phyloP scores from a whole-genome alignment of 202 grass and related monocot genomes.

The Elaeis oleifera region DNA sequence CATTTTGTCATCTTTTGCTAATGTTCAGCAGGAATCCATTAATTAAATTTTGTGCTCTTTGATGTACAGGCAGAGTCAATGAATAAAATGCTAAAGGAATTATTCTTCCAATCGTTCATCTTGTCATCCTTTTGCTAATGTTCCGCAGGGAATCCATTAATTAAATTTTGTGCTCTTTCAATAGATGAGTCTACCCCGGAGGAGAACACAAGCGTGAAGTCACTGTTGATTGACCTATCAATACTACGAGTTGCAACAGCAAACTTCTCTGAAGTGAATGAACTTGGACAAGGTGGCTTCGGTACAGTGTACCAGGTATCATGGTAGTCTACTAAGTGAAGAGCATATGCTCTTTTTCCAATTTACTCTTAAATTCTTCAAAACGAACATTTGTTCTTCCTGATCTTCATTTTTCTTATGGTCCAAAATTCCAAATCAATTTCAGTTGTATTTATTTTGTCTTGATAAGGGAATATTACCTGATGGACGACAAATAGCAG shows the following conservation, averaged over 20 bases:
- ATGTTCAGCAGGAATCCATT: not conserved
- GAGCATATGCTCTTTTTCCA: no score
- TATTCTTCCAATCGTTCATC: no score
- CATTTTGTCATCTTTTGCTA: not conserved
- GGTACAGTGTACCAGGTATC: constrained; percentile 43
- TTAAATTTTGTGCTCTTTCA: no score
- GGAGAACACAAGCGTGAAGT: not conserved
- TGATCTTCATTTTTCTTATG: not conserved
- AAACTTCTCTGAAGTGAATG: constrained; percentile 40
- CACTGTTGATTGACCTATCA: constrained; percentile 11
- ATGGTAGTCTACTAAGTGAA: no score
- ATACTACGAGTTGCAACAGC: constrained; percentile 30
- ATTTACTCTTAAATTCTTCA: no score
- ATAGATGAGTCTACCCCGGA: not conserved
- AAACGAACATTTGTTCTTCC: no score
- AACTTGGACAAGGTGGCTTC: constrained; percentile 48
- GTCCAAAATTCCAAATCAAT: not conserved
- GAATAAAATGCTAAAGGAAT: no score
- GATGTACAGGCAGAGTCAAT: no score
- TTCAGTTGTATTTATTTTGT: not conserved
- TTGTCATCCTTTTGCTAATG: not conserved
- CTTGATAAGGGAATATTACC: not conserved
- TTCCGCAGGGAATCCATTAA: not conserved
- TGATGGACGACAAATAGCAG: not conserved
- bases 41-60: no score